These are phyloP conservation scores for Penicillium lagena DNA, from an alignment of 495 filamentous ascomycete genomes.

Conservation along the genomic window DNA sequence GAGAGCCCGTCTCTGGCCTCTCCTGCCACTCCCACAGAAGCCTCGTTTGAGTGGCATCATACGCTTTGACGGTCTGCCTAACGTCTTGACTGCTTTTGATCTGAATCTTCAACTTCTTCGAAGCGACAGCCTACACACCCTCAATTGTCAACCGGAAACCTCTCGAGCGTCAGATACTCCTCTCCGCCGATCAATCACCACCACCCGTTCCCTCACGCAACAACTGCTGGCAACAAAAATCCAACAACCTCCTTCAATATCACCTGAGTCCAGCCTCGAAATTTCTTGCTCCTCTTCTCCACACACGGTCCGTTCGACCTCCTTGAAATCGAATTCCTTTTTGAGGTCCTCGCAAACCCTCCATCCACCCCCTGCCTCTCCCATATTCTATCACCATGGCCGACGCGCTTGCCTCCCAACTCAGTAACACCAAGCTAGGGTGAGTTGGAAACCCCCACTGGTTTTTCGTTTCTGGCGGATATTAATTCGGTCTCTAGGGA, in stretches of 20 bases:
- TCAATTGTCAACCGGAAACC: too few species aligned
- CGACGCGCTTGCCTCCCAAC: constrained; percentile 58
- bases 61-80: too few species aligned
- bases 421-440: constrained; percentile 67
- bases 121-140: too few species aligned
- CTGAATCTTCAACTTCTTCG: too few species aligned
- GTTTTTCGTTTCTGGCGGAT: not conserved
- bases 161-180: not conserved
- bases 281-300: not conserved
- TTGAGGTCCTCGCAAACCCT: not conserved
- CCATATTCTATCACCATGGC: constrained; percentile 38
- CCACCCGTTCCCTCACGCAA: not conserved
- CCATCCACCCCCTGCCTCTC: not conserved
- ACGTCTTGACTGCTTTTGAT: too few species aligned
- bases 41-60: too few species aligned
- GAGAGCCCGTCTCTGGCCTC: too few species aligned
- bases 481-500: constrained; percentile 36
- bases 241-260: too few species aligned
- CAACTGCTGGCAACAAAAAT: not conserved
- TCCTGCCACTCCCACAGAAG: too few species aligned
- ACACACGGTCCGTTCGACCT: not conserved
- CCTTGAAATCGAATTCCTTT: not conserved
- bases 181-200: not conserved
- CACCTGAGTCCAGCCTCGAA: too few species aligned
- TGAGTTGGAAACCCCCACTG: constrained; percentile 26